Evolutionary conservation across 2,329 filamentous ascomycete species (phyloP).

Genomic region (Sporothrix pseudoabietina): DNA sequence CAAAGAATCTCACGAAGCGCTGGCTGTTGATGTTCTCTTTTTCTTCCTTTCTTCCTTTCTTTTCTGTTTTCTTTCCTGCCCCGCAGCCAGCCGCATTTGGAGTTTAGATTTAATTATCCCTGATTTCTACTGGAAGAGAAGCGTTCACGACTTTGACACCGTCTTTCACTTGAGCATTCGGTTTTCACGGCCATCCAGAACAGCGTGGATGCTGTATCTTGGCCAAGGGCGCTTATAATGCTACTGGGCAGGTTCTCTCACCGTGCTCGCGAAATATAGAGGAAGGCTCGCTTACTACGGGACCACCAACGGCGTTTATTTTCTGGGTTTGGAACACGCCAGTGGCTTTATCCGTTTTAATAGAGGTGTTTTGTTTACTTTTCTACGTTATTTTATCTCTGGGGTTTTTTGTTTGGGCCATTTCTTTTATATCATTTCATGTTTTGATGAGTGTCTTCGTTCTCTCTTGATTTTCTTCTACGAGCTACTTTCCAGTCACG

Average conservation of each 20-base stretch:
- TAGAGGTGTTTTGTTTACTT: neutral
- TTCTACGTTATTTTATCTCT: neutral
- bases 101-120: neutral
- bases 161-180: neutral
- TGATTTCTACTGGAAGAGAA: neutral
- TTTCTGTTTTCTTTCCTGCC: neutral
- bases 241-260: neutral
- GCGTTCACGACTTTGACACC: neutral
- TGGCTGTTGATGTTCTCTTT: neutral
- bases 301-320: neutral
- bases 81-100: neutral
- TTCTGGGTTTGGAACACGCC: neutral
- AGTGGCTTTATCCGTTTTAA: neutral
- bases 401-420: neutral
- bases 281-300: neutral
- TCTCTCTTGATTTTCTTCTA: neutral
- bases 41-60: neutral
- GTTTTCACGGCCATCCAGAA: neutral
- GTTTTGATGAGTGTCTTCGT: neutral
- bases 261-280: neutral
- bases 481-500: too few relatives aligned
- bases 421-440: neutral
- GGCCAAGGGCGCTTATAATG: neutral
- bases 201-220: neutral
- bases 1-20: neutral